phyloP scores from a whole-genome alignment of 129 eudicot genomes.

The Silybum marianum region DNA sequence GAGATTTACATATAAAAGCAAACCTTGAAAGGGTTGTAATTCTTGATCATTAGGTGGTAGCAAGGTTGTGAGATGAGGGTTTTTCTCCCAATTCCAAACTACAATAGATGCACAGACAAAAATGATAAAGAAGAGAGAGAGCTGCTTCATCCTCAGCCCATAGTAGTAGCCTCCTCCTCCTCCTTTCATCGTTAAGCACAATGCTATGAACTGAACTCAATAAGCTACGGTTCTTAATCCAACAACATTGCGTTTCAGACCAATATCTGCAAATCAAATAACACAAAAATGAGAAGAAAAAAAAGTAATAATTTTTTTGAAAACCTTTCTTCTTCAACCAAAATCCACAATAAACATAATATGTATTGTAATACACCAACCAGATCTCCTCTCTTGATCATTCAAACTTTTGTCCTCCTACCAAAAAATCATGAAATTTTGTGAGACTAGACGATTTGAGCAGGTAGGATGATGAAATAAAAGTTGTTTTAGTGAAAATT shows the following conservation, averaged over 20 bases:
- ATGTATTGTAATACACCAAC: neutral
- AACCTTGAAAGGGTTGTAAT: conserved; percentile 49
- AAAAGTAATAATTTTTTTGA: neutral
- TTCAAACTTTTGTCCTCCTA: neutral
- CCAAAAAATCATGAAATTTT: neutral
- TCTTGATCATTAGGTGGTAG: conserved; percentile 36
- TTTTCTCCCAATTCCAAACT: conserved; percentile 45
- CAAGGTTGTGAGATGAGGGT: conserved; percentile 34
- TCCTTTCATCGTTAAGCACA: conserved; percentile 18
- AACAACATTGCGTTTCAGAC: conserved; percentile 2
- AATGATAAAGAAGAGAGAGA: conserved; percentile 42
- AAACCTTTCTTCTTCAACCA: neutral
- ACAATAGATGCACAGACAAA: conserved; percentile 38
- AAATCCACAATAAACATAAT: neutral
- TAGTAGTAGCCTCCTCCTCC: conserved; percentile 43
- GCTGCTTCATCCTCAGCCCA: conserved; percentile 43
- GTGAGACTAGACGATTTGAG: neutral
- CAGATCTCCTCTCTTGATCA: neutral
- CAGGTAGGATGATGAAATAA: neutral
- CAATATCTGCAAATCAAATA: conserved; percentile 10
- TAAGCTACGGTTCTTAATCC: neutral
- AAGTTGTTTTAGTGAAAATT: conserved; percentile 5
- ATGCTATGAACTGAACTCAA: neutral
- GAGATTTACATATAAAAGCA: conserved; percentile 10
- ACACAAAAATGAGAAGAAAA: neutral